Evolutionary conservation across 2,329 filamentous ascomycete genomes (phyloP).

Genomic region (Aspergillus felis): DNA sequence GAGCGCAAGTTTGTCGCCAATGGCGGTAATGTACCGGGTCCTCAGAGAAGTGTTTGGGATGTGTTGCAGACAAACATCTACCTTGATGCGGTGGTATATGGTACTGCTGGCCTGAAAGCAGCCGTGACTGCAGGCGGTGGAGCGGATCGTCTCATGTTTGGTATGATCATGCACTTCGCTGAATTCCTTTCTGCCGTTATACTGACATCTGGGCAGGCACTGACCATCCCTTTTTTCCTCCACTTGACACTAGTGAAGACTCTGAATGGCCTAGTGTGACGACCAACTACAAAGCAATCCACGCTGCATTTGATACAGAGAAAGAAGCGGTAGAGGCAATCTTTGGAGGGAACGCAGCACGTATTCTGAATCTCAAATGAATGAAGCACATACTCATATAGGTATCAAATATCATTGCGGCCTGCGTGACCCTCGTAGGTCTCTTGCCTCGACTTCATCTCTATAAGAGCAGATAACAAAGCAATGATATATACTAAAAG

Average conservation of each 20-base stretch:
- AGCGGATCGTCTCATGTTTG: slow-evolving; percentile 40
- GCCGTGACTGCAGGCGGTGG: slow-evolving; percentile 67
- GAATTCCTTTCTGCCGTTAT: background rate
- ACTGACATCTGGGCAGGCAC: slow-evolving; percentile 29
- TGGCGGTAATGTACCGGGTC: slow-evolving; percentile 58
- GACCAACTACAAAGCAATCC: slow-evolving; percentile 45
- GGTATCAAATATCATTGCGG: background rate
- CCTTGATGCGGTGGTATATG: slow-evolving; percentile 65
- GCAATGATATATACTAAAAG: background rate
- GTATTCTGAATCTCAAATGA: slow-evolving; percentile 36
- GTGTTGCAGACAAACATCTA: slow-evolving; percentile 73
- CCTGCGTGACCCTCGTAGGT: background rate
- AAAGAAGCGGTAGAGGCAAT: slow-evolving; percentile 31
- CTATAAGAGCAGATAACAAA: background rate
- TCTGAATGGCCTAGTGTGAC: slow-evolving; percentile 45
- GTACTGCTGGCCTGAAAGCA: slow-evolving; percentile 59
- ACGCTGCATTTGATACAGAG: slow-evolving; percentile 32
- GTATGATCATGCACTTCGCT: slow-evolving; percentile 13
- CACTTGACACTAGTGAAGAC: slow-evolving; percentile 30
- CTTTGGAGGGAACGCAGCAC: slow-evolving; percentile 44
- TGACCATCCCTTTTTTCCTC: slow-evolving; percentile 46
- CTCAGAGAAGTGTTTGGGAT: slow-evolving; percentile 59
- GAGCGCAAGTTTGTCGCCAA: slow-evolving; percentile 69
- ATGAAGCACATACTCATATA: background rate
- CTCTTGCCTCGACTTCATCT: background rate